Conservation (phyloP, 306 rosid species). For the Medicago arabica region DNA sequence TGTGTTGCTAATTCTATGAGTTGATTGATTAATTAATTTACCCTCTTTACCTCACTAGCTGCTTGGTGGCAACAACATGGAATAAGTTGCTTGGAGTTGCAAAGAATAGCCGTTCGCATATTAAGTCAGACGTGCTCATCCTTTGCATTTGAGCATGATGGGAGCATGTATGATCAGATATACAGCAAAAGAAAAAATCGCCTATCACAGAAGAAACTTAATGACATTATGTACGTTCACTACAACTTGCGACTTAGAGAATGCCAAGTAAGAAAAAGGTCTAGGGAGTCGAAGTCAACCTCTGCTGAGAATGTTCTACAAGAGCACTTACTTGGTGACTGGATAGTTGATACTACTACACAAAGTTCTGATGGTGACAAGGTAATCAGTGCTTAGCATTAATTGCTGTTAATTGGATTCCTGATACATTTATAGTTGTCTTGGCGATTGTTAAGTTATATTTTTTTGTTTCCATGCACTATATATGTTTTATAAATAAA, state of each 20-base stretch:
- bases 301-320: slow-evolving; percentile 59
- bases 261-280: slow-evolving; percentile 71
- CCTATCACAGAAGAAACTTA: slow-evolving; percentile 73
- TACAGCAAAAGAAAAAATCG: slow-evolving; percentile 63
- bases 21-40: slow-evolving; percentile 32
- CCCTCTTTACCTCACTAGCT: slow-evolving; percentile 56
- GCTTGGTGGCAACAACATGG: slow-evolving; percentile 99
- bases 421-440: slow-evolving; percentile 14
- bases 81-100: slow-evolving; percentile 93
- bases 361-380: slow-evolving; percentile 60
- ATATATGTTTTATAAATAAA: neutral
- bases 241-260: slow-evolving; percentile 91
- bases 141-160: slow-evolving; percentile 75
- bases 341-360: slow-evolving; percentile 70
- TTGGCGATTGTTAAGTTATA: slow-evolving; percentile 15
- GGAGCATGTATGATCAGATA: slow-evolving; percentile 77
- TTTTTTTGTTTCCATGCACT: slow-evolving; percentile 24
- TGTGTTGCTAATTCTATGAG: slow-evolving; percentile 14
- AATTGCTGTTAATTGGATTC: slow-evolving; percentile 17
- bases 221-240: slow-evolving; percentile 78
- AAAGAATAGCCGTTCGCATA: slow-evolving; percentile 85
- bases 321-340: slow-evolving; percentile 69
- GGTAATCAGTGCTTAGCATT: slow-evolving; percentile 54
- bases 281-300: slow-evolving; percentile 53
- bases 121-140: slow-evolving; percentile 94